phyloP scores from a whole-genome alignment of 495 filamentous ascomycete genomes.

The Penicillium mononematosum region DNA sequence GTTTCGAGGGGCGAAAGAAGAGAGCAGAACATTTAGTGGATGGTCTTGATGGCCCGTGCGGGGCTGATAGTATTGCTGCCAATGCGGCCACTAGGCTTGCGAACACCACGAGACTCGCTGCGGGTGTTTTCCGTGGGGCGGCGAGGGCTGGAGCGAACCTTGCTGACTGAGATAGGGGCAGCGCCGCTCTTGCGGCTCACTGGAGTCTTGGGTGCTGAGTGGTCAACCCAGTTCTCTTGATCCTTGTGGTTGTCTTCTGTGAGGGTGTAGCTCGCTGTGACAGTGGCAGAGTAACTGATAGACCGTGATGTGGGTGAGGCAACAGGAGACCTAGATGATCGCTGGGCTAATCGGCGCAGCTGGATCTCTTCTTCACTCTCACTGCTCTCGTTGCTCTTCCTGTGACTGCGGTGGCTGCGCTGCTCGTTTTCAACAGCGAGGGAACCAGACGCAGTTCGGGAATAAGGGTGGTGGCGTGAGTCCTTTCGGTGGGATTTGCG shows the following conservation, averaged over 20 bases:
- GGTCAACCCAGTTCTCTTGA: slow-evolving; percentile 47
- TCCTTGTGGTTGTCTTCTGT: slow-evolving; percentile 46
- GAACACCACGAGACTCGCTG: slow-evolving; percentile 63
- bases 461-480: slow-evolving; percentile 54
- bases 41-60: slow-evolving; percentile 18
- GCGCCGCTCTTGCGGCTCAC: slow-evolving; percentile 59
- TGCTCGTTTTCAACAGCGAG: slow-evolving; percentile 44
- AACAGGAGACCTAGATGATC: slow-evolving; percentile 52
- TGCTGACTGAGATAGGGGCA: slow-evolving; percentile 65
- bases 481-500: slow-evolving; percentile 76
- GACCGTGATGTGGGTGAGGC: slow-evolving; percentile 49
- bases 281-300: slow-evolving; percentile 48
- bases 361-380: slow-evolving; percentile 80
- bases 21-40: slow-evolving; percentile 15
- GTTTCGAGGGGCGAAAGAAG: background rate
- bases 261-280: slow-evolving; percentile 46
- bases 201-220: slow-evolving; percentile 62
- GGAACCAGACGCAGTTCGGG: slow-evolving; percentile 45
- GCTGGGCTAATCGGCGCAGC: slow-evolving; percentile 65
- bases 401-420: slow-evolving; percentile 33
- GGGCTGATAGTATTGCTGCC: slow-evolving; percentile 58
- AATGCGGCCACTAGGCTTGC: slow-evolving; percentile 92
- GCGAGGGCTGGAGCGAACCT: slow-evolving; percentile 69
- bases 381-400: slow-evolving; percentile 47
- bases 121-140: slow-evolving; percentile 52